phyloP scores from a whole-genome alignment of 225 moss, liverwort and hornwort genomes.

The Straminergon stramineum region DNA sequence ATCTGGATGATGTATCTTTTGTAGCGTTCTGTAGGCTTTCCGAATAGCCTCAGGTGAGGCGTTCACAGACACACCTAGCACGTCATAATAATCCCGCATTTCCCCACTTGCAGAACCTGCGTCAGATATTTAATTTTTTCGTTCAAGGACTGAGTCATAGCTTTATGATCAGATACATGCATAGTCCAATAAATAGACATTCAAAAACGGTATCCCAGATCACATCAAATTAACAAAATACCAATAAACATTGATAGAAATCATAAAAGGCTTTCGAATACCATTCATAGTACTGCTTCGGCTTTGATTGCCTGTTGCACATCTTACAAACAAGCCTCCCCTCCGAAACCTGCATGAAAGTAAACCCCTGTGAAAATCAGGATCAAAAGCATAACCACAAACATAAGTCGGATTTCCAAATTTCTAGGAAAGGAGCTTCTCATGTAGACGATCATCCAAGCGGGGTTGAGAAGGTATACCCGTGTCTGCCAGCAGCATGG shows the following conservation, averaged over 20 bases:
- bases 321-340: conserved; percentile 18
- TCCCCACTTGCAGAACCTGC: conserved; percentile 26
- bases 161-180: not conserved
- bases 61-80: conserved; percentile 65
- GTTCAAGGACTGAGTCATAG: not conserved
- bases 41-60: conserved; percentile 61
- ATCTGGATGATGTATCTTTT: conserved; percentile 92
- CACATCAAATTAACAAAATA: not conserved
- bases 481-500: conserved; percentile 7
- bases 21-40: conserved; percentile 72
- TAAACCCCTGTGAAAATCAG: not conserved
- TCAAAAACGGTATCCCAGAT: not conserved
- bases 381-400: not conserved
- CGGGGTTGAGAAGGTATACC: conserved; percentile 6
- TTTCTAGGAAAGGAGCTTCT: not conserved
- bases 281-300: conserved; percentile 22
- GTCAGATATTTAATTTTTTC: not conserved
- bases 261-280: not conserved
- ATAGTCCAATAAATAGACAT: not conserved
- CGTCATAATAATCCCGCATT: conserved; percentile 63
- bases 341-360: conserved; percentile 10
- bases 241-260: not conserved
- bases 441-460: not conserved
- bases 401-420: not conserved
- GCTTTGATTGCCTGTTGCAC: conserved; percentile 26